Percentiles rank a stretch among this genome's conserved stretches.
These are phyloP conservation scores for Tuber melanosporum DNA, from an alignment of 495 filamentous ascomycete genomes.

Conservation along the genomic window DNA sequence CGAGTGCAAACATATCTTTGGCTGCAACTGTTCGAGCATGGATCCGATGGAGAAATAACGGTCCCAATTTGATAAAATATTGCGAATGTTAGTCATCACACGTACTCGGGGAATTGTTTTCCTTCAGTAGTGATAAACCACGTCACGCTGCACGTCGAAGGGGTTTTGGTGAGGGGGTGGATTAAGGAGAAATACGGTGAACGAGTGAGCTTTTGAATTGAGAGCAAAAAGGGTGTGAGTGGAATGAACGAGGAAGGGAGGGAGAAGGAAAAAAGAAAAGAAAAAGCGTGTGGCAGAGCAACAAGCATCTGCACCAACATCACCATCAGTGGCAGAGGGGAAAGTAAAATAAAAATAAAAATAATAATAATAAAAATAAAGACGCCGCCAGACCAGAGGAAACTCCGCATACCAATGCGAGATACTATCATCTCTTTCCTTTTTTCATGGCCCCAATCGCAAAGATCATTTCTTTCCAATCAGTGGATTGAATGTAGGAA, in stretches of 20 bases:
- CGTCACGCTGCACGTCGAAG: slow-evolving; percentile 10
- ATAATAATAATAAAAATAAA: slow-evolving; percentile 4
- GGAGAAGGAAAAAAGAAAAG: not conserved
- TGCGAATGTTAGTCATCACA: not conserved
- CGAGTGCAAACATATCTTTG: not conserved
- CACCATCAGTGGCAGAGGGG: not conserved
- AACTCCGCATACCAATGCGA: not conserved
- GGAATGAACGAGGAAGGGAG: not conserved
- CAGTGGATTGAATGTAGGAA: not conserved
- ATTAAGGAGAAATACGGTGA: not conserved
- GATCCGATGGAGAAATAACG: not conserved
- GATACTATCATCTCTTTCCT: not conserved
- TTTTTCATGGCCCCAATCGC: not conserved
- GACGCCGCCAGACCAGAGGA: not conserved
- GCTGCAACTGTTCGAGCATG: not conserved
- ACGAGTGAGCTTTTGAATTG: slow-evolving; percentile 2
- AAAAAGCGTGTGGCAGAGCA: not conserved
- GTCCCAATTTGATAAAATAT: not conserved
- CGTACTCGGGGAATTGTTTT: not conserved
- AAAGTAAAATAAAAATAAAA: not conserved
- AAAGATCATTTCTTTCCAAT: not conserved
- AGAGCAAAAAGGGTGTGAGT: not conserved
- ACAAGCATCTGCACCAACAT: not conserved
- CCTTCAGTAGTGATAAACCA: slow-evolving; percentile 15
- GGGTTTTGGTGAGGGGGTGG: slow-evolving; percentile 1